Conservation (phyloP, 257 asterid species). For the Primulina tabacum region DNA sequence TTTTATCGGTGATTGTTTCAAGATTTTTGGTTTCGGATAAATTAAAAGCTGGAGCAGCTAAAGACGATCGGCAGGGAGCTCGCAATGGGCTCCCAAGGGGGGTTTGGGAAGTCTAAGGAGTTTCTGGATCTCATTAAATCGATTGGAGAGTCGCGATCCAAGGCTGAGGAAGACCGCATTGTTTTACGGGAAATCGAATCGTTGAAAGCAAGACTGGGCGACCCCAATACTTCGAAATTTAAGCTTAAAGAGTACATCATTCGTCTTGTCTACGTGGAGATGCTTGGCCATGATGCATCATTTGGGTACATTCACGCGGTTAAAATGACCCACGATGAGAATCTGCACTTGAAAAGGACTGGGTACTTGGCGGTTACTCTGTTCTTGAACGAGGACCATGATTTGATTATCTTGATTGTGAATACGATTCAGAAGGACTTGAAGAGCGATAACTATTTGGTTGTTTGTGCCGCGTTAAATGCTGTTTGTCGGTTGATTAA, state of each 20-base stretch:
- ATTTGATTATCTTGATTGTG: constrained; percentile 86
- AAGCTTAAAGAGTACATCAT: constrained; percentile 86
- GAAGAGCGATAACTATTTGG: constrained; percentile 84
- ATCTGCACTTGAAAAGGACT: constrained; percentile 62
- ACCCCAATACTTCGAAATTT: constrained; percentile 78
- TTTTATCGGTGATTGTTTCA: constrained; percentile 25
- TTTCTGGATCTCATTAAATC: constrained; percentile 89
- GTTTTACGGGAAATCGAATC: constrained; percentile 83
- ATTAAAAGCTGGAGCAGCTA: constrained; percentile 77
- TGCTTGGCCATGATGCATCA: constrained; percentile 96
- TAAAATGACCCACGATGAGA: constrained; percentile 95
- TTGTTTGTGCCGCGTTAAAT: constrained; percentile 80
- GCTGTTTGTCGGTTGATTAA: constrained; percentile 91
- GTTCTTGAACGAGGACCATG: constrained; percentile 90
- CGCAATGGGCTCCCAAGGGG: constrained; percentile 96
- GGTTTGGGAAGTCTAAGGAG: constrained; percentile 88
- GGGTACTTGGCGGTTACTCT: constrained; percentile 91
- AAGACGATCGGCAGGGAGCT: constrained; percentile 95
- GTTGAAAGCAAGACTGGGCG: constrained; percentile 61
- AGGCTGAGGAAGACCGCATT: constrained; percentile 95
- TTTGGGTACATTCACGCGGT: constrained; percentile 97
- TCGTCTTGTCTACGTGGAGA: constrained; percentile 82
- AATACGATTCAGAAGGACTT: constrained; percentile 98
- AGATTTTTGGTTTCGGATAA: constrained; percentile 10
- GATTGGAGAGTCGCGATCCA: constrained; percentile 95